Evolutionary conservation across 345 rosid species (phyloP).

Genomic region (Corchorus capsularis): DNA sequence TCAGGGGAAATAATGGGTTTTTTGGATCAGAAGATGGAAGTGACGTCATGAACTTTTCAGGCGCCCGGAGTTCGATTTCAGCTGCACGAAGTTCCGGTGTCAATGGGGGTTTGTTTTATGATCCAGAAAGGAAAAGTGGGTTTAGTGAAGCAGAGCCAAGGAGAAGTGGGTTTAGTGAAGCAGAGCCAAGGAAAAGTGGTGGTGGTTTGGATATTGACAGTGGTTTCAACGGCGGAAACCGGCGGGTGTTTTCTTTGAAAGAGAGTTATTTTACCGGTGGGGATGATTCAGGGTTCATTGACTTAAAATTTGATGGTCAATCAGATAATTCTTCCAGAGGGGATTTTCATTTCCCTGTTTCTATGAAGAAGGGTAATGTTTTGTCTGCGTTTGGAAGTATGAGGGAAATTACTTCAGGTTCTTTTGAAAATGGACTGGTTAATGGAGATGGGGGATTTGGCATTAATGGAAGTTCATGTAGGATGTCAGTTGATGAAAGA

Average conservation of each 20-base stretch:
- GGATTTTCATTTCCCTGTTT: conserved; percentile 12
- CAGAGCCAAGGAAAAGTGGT: background rate
- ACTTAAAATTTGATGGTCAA: conserved; percentile 75
- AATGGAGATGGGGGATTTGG: conserved; percentile 29
- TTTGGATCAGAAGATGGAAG: conserved; percentile 76
- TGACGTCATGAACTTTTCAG: conserved; percentile 52
- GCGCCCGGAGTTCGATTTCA: conserved; percentile 62
- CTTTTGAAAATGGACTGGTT: conserved; percentile 5
- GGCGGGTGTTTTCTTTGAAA: conserved; percentile 69
- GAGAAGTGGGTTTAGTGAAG: conserved; percentile 48
- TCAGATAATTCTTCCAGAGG: conserved; percentile 35
- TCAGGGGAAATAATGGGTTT: conserved; percentile 64
- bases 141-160: conserved; percentile 67
- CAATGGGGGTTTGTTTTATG: conserved; percentile 61
- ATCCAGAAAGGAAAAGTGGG: conserved; percentile 82
- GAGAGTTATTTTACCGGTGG: conserved; percentile 70
- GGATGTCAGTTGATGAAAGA: conserved; percentile 62
- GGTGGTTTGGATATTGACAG: background rate
- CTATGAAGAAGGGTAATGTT: conserved; percentile 29
- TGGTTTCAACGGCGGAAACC: conserved; percentile 33
- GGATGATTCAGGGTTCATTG: conserved; percentile 88
- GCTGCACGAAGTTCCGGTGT: conserved; percentile 88
- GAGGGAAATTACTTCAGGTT: conserved; percentile 32
- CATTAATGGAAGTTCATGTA: conserved; percentile 55
- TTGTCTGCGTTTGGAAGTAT: conserved; percentile 59